phyloP scores from a whole-genome alignment of 1,284 basidiomycete genomes.

The Pisolithus thermaeus region DNA sequence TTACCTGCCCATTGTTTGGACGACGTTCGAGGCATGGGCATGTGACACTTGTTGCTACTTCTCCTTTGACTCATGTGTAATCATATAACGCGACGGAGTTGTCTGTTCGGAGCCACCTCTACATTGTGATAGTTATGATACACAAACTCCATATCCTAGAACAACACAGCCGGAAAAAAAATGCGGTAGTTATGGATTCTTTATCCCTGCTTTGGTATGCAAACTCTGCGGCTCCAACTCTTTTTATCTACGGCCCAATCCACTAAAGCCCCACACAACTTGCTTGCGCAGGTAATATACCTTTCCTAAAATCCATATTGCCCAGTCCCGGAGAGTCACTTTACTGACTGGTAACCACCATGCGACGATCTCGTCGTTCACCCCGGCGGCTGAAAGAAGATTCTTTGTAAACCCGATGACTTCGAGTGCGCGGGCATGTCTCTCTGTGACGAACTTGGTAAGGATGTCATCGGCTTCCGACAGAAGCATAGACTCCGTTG shows the following conservation, averaged over 20 bases:
- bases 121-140: too few species aligned
- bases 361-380: conserved; percentile 4
- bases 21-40: too few species aligned
- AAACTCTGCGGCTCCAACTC: too few species aligned
- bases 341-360: conserved; percentile 21
- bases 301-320: conserved; percentile 14
- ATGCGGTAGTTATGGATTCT: too few species aligned
- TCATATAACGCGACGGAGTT: too few species aligned
- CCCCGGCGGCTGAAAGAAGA: conserved; percentile 13
- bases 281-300: conserved; percentile 10
- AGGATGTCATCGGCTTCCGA: conserved; percentile 17
- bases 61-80: too few species aligned
- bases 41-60: too few species aligned
- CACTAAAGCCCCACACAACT: conserved; percentile 24
- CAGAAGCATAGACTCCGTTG: conserved; percentile 8
- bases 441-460: conserved; percentile 10
- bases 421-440: conserved; percentile 19
- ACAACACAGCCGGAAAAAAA: too few species aligned
- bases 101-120: too few species aligned
- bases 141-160: too few species aligned
- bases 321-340: conserved; percentile 12
- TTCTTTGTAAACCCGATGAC: conserved; percentile 21
- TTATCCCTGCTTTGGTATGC: too few species aligned
- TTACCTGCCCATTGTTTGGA: too few species aligned
- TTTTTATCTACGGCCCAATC: conserved; percentile 12